Evolutionary conservation across 192 early-diverging fungal genomes (phyloP), one percentile per base, ranked within the genome.

Genomic region (Podochytrium sp.): DNA sequence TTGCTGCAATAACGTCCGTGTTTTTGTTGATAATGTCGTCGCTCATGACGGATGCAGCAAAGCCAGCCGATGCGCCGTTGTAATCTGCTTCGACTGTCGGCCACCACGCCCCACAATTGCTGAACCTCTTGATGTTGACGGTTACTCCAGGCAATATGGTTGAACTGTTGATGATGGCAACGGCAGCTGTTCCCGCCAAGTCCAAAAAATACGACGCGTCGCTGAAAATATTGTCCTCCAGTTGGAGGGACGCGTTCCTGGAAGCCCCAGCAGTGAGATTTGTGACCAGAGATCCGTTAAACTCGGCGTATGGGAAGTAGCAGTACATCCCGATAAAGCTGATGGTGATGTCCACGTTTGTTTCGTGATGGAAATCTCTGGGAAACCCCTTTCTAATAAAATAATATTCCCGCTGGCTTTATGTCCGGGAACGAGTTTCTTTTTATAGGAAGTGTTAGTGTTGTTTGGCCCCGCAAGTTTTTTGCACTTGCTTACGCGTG

Each of bases 221-320:
- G 25, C 25, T 30, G 63, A 65, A n/a, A n/a, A n/a, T n/a, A n/a
- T n/a, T n/a, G n/a, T n/a, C n/a, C n/a, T n/a, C n/a, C n/a, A n/a
- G n/a, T n/a, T n/a, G n/a, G n/a, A n/a, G n/a, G n/a, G n/a, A n/a
- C n/a, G n/a, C 42, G 12, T 27, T 25, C 18, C 63, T 41, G 43
- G 29, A n/a, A 42, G 47, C 2, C 23, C n/a, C 27, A 47, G 7
- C 25, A 5, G 23, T 10, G n/a, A 41, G 47, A 42, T 65, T 65
- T 41, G 63, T 65, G 5, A 65, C 63, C 10, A 65, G 29, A 1
- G 63, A 65, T 20, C n/a, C 41, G 63, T 65, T 47, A 23, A 65
- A 5, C 6, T 25, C 27, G 7, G 47, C 2, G 14, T 16, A n/a
- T 14, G 14, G 18, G 25, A 65, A 65, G 63, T 49, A 25, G 63